Evolutionary conservation across 2,329 filamentous ascomycete genomes (phyloP).

Genomic region (Colletotrichum sp.): DNA sequence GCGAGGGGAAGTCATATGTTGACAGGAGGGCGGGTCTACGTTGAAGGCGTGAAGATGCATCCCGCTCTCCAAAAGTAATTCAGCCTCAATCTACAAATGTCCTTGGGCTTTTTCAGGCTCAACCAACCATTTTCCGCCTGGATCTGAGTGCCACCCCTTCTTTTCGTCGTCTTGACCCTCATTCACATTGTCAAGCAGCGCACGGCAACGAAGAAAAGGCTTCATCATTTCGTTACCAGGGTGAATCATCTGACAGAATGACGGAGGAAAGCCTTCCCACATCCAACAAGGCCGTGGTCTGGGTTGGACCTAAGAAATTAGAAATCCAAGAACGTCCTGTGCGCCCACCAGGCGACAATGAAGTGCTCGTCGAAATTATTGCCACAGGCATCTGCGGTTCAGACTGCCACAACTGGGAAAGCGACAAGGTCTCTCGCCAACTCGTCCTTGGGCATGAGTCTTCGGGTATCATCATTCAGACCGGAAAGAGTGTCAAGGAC

Average conservation of each 20-base stretch:
- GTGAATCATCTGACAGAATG: fast-evolving
- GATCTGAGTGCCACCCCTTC: no score
- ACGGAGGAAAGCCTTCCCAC: neutral
- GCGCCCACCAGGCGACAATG: neutral
- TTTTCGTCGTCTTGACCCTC: no score
- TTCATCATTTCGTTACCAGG: fast-evolving
- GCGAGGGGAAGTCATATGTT: neutral
- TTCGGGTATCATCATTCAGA: constrained; percentile 41
- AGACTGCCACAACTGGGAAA: constrained; percentile 29
- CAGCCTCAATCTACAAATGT: no score
- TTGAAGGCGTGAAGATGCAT: neutral
- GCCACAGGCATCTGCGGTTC: constrained; percentile 24
- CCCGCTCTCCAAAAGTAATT: neutral
- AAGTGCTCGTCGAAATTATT: constrained; percentile 18
- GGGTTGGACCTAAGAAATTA: neutral
- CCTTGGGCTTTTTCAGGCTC: no score
- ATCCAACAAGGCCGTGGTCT: neutral
- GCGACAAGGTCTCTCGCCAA: constrained; percentile 22
- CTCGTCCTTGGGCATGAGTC: constrained; percentile 64
- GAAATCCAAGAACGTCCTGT: neutral
- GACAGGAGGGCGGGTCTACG: fast-evolving
- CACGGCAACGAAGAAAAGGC: no score
- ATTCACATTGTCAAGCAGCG: no score
- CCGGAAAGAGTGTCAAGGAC: neutral
- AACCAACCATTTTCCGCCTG: no score